phyloP scores from a whole-genome alignment of 768 basidiomycete species.

The Suillus alpinus region DNA sequence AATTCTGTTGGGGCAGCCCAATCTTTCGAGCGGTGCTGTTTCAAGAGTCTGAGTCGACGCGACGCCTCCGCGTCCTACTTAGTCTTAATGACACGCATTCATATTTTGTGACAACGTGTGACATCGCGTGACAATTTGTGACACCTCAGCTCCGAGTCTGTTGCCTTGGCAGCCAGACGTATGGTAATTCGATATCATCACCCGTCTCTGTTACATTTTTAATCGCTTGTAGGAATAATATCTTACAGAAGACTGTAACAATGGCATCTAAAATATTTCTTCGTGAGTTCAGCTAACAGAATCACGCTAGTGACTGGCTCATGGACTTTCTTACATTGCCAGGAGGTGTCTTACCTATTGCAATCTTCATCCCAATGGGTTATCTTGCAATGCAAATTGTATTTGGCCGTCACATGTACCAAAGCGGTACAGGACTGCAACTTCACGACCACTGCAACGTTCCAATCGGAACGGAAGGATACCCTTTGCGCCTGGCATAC shows the following conservation, averaged over 20 bases:
- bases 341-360: constrained; percentile 18
- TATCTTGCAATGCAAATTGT: constrained; percentile 12
- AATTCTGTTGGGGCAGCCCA: background rate
- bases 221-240: background rate
- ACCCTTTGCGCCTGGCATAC: constrained; percentile 39
- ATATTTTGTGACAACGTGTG: background rate
- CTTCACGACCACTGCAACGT: constrained; percentile 35
- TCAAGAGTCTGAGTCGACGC: background rate
- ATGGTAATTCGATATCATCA: background rate
- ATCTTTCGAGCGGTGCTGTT: background rate
- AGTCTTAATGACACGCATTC: background rate
- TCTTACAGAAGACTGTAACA: background rate
- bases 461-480: background rate
- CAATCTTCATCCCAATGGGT: constrained; percentile 18
- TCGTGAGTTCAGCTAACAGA: background rate
- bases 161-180: background rate
- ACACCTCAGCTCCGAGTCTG: too few relatives aligned
- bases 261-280: constrained; percentile 1
- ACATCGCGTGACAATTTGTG: background rate
- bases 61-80: background rate
- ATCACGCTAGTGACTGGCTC: background rate
- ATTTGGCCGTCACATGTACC: constrained; percentile 12
- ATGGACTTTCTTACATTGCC: background rate
- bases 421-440: constrained; percentile 10
- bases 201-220: background rate